These are phyloP conservation scores for Cladosporium sp. DNA, from an alignment of 2,329 filamentous ascomycete species.

Conservation along the genomic window DNA sequence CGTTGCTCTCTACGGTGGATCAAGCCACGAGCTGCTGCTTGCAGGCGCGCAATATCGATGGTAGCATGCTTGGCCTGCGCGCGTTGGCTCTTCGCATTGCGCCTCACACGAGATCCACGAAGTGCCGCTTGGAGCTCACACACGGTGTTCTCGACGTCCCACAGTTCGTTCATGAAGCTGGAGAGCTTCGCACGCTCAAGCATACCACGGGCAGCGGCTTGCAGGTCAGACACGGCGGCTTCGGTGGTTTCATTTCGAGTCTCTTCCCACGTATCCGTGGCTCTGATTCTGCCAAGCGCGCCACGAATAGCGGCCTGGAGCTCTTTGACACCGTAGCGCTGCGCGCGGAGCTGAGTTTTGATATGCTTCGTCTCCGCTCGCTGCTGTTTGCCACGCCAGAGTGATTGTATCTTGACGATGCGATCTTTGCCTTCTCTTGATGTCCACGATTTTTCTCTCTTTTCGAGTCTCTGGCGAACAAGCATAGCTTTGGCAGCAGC, in stretches of 20 bases:
- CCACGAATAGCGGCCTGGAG: constrained; percentile 44
- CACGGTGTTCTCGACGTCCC: constrained; percentile 75
- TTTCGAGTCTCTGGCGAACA: constrained; percentile 58
- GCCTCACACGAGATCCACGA: constrained; percentile 43
- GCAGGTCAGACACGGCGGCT: constrained; percentile 32
- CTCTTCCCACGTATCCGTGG: constrained; percentile 48
- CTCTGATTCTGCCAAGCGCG: constrained; percentile 49
- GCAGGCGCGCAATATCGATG: constrained; percentile 50
- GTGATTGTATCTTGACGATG: constrained; percentile 75
- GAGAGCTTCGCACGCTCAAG: constrained; percentile 72
- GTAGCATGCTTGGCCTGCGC: constrained; percentile 60
- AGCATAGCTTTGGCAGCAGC: constrained; percentile 74
- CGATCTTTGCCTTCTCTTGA: constrained; percentile 58
- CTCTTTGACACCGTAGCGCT: constrained; percentile 44
- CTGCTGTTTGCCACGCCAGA: constrained; percentile 64
- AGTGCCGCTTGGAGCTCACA: constrained; percentile 75
- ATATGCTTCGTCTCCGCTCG: constrained; percentile 42
- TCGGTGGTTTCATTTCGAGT: constrained; percentile 33
- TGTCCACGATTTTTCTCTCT: constrained; percentile 65
- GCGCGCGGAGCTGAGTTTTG: constrained; percentile 44
- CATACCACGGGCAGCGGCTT: constrained; percentile 59
- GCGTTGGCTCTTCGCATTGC: constrained; percentile 49
- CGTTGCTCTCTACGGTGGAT: constrained; percentile 50
- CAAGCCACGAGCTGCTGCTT: constrained; percentile 60
- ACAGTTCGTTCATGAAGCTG: constrained; percentile 78